A percentile compares a stretch with the other conserved stretches of the same genome.
Evolutionary conservation across 305 asterid species (phyloP).

Genomic region (Plantago coronopus): DNA sequence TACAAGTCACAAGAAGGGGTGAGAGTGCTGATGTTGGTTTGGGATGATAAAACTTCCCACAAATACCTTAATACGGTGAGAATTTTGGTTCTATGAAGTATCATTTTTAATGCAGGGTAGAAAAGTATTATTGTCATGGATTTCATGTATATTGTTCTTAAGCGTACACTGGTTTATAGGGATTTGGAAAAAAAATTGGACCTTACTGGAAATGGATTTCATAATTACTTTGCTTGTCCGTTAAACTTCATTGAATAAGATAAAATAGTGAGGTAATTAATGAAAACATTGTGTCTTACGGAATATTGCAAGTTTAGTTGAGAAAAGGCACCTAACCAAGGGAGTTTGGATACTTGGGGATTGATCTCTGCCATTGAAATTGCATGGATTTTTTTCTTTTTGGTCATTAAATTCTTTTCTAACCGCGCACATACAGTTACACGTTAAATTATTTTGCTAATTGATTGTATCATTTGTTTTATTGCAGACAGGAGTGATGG

Average conservation of each 20-base stretch:
- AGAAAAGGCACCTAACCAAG: not conserved
- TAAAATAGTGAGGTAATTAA: not conserved
- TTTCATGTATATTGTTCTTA: not conserved
- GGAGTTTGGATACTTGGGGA: not conserved
- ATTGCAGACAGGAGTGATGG: conserved; percentile 84
- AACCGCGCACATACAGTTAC: no score
- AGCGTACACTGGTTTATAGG: not conserved
- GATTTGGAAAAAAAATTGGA: no score
- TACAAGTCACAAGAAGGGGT: conserved; percentile 96
- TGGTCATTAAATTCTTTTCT: not conserved
- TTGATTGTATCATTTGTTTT: not conserved
- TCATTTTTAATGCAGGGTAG: not conserved
- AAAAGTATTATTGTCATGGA: not conserved
- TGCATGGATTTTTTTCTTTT: not conserved
- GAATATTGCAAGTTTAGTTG: not conserved
- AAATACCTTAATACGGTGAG: conserved; percentile 75
- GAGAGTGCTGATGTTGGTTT: conserved; percentile 76
- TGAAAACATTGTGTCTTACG: not conserved
- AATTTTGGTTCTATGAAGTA: not conserved
- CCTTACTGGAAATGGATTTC: no score
- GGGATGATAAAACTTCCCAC: conserved; percentile 99
- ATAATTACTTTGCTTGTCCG: not conserved
- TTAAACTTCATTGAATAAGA: not conserved
- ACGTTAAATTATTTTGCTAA: not conserved
- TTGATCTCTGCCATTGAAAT: not conserved